A percentile compares a stretch with the other conserved stretches of the same genome.
These are phyloP conservation scores for Backusella westeae DNA, from an alignment of 192 early-diverging fungal species.

Conservation along the genomic window DNA sequence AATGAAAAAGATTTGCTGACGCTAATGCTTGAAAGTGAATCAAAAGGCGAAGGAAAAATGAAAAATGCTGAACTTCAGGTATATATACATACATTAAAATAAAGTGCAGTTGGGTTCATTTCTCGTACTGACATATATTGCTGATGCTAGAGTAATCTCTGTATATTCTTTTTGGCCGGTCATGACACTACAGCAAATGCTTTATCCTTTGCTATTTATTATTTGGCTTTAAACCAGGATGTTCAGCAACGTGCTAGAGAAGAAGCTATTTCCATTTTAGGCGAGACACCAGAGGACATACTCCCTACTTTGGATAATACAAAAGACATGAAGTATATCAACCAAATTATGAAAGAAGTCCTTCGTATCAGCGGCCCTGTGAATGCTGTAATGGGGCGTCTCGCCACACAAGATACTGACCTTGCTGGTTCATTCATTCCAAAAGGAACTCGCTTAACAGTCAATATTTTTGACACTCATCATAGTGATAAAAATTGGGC, in stretches of 20 bases:
- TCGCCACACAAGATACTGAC: conserved; percentile 23
- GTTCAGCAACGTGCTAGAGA: conserved; percentile 54
- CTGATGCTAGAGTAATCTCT: conserved; percentile 14
- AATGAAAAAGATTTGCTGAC: conserved; percentile 31
- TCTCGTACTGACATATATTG: background rate
- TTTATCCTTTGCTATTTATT: conserved; percentile 45
- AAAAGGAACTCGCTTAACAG: conserved; percentile 16
- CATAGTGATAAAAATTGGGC: conserved; percentile 29
- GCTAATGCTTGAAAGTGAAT: conserved; percentile 25
- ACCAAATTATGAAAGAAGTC: conserved; percentile 49
- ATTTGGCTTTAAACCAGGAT: conserved; percentile 46
- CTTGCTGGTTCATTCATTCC: conserved; percentile 21
- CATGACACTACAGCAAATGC: conserved; percentile 59
- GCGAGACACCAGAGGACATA: conserved; percentile 47
- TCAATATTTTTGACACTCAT: conserved; percentile 16
- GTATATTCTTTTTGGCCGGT: conserved; percentile 56
- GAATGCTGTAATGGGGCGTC: background rate
- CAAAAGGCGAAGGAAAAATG: background rate
- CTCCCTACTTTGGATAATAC: conserved; percentile 50
- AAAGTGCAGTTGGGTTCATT: conserved; percentile 46
- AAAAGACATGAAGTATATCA: conserved; percentile 50
- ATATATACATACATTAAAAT: conserved; percentile 17
- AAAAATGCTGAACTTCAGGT: background rate
- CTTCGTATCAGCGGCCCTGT: conserved; percentile 19
- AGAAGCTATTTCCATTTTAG: conserved; percentile 51